Base-by-base conservation (phyloP, 306 rosid genomes). In the Fragaria vesca region DNA sequence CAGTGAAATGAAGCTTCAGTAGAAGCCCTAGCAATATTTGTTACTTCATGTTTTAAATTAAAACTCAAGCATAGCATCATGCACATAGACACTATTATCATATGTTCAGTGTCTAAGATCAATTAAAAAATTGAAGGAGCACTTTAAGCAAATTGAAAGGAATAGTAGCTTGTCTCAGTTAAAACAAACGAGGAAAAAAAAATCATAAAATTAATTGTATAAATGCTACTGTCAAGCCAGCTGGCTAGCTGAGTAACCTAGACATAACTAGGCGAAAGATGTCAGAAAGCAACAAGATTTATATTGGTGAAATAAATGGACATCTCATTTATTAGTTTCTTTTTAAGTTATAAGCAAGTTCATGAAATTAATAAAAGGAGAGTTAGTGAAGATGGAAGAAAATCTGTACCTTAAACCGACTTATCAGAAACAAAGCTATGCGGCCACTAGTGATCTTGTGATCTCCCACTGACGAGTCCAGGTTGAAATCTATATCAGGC, bases 401-500 rank as follows among this genome's bases (percentile, higher is more conserved):
- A 18, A 57, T 61, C 73, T 83, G 80, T 88, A 95, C 99, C 97
- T 95, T 95, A 62, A 95, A 63, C 74, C 96, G 92, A 51, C 83
- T 89, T 82, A 88, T 69, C 81, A 95, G 69, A 81, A 91, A 87
- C 36, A 86, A 34, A 75, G 94, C 97, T 71, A 93, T 48, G 48
- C 58, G 97, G 0, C 92, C 89, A 86, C 75, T 91, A 30, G 93
- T 84, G 76, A 95, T 88, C 89, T 88, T 95, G 82, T 40, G 99
- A 38, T 92, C 99, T 74, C 99, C 97, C 58, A 93, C 82, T 69
- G 87, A 83, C 4, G 99, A 93, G 79, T 87, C 99, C 91, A 93
- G 69, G 83, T 75, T 85, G 77, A 95, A 87, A 70, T 89, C 93
- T 55, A 95, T 80, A 69, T 91, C 88, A 9, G 99, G 99, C 99